Evolutionary conservation across 352 stramenopile genomes (phyloP).

Genomic region (Blastocystis sp.): DNA sequence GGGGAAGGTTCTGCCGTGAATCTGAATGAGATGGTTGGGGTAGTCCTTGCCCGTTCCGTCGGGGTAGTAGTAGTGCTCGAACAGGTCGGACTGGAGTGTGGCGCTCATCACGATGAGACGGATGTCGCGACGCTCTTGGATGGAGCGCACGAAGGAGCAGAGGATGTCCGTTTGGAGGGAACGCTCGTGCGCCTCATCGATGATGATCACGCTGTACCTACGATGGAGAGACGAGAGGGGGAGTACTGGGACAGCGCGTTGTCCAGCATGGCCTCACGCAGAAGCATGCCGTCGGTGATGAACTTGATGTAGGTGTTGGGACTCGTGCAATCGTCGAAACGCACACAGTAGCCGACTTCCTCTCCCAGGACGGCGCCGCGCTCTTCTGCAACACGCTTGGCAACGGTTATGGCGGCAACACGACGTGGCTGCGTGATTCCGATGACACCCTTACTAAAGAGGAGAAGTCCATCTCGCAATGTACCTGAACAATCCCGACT

Average conservation of each 20-base stretch:
- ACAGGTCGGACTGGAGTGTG: slow-evolving; percentile 85
- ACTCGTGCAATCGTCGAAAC: slow-evolving; percentile 84
- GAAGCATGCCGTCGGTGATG: slow-evolving; percentile 93
- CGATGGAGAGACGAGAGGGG: slow-evolving; percentile 78
- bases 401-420: slow-evolving; percentile 86
- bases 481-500: slow-evolving; percentile 75
- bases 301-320: slow-evolving; percentile 90
- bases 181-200: slow-evolving; percentile 96
- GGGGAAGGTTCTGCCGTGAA: slow-evolving; percentile 74
- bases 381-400: slow-evolving; percentile 84
- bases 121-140: slow-evolving; percentile 80
- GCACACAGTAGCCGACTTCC: slow-evolving; percentile 86
- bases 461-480: neutral
- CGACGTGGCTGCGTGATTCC: slow-evolving; percentile 87
- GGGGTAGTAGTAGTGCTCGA: slow-evolving; percentile 82
- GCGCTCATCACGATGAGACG: slow-evolving; percentile 87
- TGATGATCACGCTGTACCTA: slow-evolving; percentile 92
- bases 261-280: slow-evolving; percentile 85
- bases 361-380: slow-evolving; percentile 77
- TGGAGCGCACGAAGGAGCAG: slow-evolving; percentile 84
- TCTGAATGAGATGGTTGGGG: slow-evolving; percentile 58
- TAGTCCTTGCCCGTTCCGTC: neutral
- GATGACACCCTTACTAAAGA: slow-evolving; percentile 79
- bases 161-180: slow-evolving; percentile 97
- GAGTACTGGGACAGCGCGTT: slow-evolving; percentile 76